These are phyloP conservation scores for Lycium ferocissimum DNA, from an alignment of 257 asterid species.

Conservation along the genomic window DNA sequence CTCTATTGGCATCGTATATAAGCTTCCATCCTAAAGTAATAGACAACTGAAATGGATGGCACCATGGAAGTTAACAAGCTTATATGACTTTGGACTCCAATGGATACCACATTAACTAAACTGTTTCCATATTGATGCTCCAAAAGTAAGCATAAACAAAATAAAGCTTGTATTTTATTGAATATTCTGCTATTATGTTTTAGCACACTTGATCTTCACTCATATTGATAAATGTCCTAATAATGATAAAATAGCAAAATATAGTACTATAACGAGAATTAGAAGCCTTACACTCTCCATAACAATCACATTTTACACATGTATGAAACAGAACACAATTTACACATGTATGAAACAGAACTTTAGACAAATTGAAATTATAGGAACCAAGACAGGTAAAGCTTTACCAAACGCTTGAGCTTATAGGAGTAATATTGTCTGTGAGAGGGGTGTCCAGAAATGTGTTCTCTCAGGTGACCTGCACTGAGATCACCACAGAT, in stretches of 20 bases:
- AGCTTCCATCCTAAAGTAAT: neutral
- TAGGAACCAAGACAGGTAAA: slow-evolving; percentile 12
- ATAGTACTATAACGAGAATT: neutral
- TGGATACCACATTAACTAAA: slow-evolving; percentile 11
- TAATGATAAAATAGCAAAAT: neutral
- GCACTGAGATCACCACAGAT: slow-evolving; percentile 59
- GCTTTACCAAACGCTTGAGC: slow-evolving; percentile 74
- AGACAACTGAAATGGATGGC: neutral
- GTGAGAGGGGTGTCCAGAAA: slow-evolving; percentile 63
- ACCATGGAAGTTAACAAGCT: neutral
- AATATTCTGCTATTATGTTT: neutral
- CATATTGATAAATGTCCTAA: neutral
- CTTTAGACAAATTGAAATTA: neutral
- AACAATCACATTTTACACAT: neutral
- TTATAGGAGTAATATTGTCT: slow-evolving; percentile 71
- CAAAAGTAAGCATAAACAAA: neutral
- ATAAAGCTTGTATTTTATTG: neutral
- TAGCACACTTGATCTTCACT: neutral
- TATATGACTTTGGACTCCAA: slow-evolving; percentile 15
- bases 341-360: neutral
- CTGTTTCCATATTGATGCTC: neutral
- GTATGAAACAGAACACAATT: neutral
- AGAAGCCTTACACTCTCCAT: neutral
- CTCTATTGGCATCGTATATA: neutral
- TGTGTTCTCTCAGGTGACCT: slow-evolving; percentile 81